Conservation (phyloP, 2,329 filamentous ascomycete species). For the Fusarium domesticum region DNA sequence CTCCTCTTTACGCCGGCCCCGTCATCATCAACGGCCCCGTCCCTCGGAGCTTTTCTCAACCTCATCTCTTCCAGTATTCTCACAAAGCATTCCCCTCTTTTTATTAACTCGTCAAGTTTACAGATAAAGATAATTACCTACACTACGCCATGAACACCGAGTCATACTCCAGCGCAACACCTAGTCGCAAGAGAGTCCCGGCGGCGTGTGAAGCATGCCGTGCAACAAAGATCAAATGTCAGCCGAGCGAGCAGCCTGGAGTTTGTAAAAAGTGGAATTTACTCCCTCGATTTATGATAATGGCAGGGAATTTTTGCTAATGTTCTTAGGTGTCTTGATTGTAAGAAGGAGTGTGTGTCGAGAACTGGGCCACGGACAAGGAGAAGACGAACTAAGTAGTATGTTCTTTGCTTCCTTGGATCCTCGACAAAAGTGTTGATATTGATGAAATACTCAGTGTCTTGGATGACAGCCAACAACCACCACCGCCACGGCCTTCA, state of each 20-base stretch:
- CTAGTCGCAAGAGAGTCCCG: slow-evolving; percentile 26
- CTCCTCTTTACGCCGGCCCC: slow-evolving; percentile 15
- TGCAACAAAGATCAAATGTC: slow-evolving; percentile 52
- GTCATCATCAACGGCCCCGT: not conserved
- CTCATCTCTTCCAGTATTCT: not conserved
- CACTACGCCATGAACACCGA: slow-evolving; percentile 12
- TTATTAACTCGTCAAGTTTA: too few relatives aligned
- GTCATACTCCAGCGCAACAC: slow-evolving; percentile 10
- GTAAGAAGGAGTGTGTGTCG: slow-evolving; percentile 53
- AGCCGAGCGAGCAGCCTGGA: slow-evolving; percentile 44
- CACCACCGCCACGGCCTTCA: slow-evolving; percentile 36
- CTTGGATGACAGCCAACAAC: slow-evolving; percentile 24
- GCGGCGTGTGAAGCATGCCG: slow-evolving; percentile 56
- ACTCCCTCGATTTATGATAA: not conserved
- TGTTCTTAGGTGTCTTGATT: slow-evolving; percentile 46
- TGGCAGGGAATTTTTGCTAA: slow-evolving; percentile 1
- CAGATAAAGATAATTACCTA: too few relatives aligned
- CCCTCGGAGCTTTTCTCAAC: not conserved
- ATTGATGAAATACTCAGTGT: slow-evolving; percentile 9
- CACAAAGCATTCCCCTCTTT: not conserved
- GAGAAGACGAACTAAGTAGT: slow-evolving; percentile 44
- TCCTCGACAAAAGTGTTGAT: too few relatives aligned
- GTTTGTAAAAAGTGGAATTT: slow-evolving; percentile 50
- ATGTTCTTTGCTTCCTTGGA: slow-evolving; percentile 19
- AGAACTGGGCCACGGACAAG: slow-evolving; percentile 50